Percentiles rank a stretch among this genome's conserved stretches.
These are phyloP conservation scores for Apiospora marii DNA, from an alignment of 2,329 filamentous ascomycete species.

Conservation along the genomic window DNA sequence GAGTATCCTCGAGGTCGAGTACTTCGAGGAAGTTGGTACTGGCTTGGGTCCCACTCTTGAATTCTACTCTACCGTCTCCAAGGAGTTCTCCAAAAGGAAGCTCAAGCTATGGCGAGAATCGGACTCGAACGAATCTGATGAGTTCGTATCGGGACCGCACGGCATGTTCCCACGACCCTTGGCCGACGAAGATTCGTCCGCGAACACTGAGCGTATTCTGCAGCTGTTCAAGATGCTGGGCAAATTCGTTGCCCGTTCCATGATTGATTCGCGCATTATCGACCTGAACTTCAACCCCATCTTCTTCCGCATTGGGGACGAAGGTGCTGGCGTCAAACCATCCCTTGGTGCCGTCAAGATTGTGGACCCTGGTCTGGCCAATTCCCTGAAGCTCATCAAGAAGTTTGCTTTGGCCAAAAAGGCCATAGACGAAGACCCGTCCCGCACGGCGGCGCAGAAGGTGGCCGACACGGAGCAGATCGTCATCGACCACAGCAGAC, in stretches of 20 bases:
- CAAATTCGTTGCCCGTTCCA: constrained; percentile 96
- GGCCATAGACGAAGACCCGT: constrained; percentile 76
- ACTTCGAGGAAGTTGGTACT: constrained; percentile 98
- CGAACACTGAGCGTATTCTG: constrained; percentile 86
- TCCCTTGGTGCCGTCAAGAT: constrained; percentile 89
- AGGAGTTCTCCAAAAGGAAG: constrained; percentile 97
- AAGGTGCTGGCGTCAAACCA: constrained; percentile 71
- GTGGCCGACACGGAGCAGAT: constrained; percentile 73
- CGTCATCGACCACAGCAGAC: constrained; percentile 74
- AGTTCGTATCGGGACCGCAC: constrained; percentile 84
- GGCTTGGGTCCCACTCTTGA: constrained; percentile 94
- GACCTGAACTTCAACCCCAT: constrained; percentile 97
- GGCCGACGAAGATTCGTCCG: constrained; percentile 78
- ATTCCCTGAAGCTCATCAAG: constrained; percentile 86
- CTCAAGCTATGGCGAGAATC: constrained; percentile 96
- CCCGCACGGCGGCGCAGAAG: constrained; percentile 74
- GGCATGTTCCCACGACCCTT: constrained; percentile 94
- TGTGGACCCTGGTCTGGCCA: constrained; percentile 86
- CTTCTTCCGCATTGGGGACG: constrained; percentile 93
- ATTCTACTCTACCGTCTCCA: constrained; percentile 97
- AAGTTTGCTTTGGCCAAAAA: constrained; percentile 86
- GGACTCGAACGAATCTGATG: constrained; percentile 74
- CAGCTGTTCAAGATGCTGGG: constrained; percentile 92
- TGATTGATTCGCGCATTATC: constrained; percentile 98
- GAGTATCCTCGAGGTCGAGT: constrained; percentile 95